Evolutionary conservation across 83 land plant species (phyloP).

Genomic region (Isoetes engelmannii): DNA sequence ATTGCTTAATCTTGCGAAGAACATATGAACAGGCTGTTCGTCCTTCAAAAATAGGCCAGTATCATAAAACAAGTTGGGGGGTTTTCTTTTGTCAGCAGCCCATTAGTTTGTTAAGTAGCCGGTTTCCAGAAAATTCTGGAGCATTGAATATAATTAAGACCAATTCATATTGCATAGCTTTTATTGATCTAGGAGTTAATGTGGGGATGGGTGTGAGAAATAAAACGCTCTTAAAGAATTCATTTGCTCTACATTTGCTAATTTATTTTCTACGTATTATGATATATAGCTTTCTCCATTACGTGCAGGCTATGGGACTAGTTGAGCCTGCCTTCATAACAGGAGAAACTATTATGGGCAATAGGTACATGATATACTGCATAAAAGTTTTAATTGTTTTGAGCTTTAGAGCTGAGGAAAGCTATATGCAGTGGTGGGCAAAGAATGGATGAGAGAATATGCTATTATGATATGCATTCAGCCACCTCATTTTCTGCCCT

Average conservation of each 20-base stretch:
- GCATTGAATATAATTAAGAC: neutral
- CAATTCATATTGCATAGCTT: too few relatives aligned
- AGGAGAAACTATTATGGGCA: conserved; percentile 20
- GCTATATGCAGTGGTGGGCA: conserved; percentile 17
- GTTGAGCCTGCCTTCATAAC: conserved; percentile 28
- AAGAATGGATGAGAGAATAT: conserved; percentile 21
- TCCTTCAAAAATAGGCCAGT: neutral
- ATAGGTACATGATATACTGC: too few relatives aligned
- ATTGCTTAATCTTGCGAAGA: neutral
- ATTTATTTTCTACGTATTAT: too few relatives aligned
- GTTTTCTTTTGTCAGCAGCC: too few relatives aligned
- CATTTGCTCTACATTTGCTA: too few relatives aligned
- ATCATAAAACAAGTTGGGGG: neutral
- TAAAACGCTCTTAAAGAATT: too few relatives aligned
- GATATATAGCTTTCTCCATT: neutral
- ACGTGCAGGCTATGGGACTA: conserved; percentile 25
- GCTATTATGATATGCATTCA: conserved; percentile 31
- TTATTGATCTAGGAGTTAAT: too few relatives aligned
- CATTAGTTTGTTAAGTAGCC: neutral
- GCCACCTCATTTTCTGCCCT: conserved; percentile 21
- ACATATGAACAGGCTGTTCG: neutral
- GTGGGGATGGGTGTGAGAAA: too few relatives aligned
- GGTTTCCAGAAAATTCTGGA: neutral
- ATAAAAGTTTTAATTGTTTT: too few relatives aligned
- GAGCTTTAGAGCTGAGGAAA: too few relatives aligned